These are phyloP conservation scores for Trypanosoma cruzi DNA, from an alignment of 208 protist species.

Conservation along the genomic window DNA sequence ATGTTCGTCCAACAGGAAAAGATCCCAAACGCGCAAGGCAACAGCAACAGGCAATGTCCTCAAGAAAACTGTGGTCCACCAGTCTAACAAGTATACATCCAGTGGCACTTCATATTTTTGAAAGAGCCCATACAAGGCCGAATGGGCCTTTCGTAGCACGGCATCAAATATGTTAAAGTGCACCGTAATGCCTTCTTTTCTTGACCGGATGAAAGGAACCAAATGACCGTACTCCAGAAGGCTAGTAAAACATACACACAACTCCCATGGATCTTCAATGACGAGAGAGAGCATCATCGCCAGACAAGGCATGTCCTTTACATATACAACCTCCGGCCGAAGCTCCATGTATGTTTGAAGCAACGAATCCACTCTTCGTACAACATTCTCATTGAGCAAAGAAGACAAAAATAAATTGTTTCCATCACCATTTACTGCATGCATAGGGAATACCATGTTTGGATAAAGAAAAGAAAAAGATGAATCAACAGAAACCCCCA, in stretches of 20 bases:
- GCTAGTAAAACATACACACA: constrained; percentile 28
- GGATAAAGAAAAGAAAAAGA: background rate
- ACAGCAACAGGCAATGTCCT: constrained; percentile 14
- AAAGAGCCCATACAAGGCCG: constrained; percentile 16
- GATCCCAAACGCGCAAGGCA: constrained; percentile 27
- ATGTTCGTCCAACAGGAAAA: constrained; percentile 19
- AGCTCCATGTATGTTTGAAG: constrained; percentile 24
- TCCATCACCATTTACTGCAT: background rate
- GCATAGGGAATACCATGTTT: background rate
- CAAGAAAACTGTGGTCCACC: constrained; percentile 33
- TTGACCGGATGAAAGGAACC: constrained; percentile 6
- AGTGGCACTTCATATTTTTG: constrained; percentile 13
- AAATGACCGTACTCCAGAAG: constrained; percentile 13
- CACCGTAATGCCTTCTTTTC: constrained; percentile 4
- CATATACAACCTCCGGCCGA: constrained; percentile 23
- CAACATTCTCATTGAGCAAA: constrained; percentile 1
- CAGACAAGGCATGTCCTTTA: constrained; percentile 33
- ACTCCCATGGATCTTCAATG: constrained; percentile 3
- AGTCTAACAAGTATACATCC: constrained; percentile 23
- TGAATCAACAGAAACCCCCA: background rate
- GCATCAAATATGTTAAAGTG: constrained; percentile 26
- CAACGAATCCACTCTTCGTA: constrained; percentile 1
- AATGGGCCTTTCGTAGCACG: background rate
- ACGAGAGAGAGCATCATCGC: constrained; percentile 29
- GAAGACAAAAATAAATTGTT: constrained; percentile 5